Evolutionary conservation across 768 basidiomycete species (phyloP).

Genomic region (Amanita brunnescens): DNA sequence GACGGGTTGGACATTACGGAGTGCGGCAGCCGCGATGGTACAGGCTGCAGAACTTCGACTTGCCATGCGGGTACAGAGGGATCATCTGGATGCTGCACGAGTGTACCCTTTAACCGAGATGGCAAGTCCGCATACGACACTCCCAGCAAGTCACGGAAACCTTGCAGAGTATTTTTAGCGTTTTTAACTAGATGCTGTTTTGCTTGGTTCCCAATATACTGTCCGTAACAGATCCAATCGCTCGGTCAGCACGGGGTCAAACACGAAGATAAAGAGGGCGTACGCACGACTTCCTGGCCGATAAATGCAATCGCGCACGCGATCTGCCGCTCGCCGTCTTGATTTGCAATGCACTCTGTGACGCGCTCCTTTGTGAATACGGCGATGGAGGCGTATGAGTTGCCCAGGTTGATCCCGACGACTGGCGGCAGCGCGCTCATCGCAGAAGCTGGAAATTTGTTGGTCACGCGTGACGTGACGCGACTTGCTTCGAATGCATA

Average conservation of each 20-base stretch:
- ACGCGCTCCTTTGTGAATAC: slow-evolving; percentile 92
- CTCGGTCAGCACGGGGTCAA: slow-evolving; percentile 3
- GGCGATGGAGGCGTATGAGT: slow-evolving; percentile 91
- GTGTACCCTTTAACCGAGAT: not conserved
- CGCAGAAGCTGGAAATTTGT: not conserved
- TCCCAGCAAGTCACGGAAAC: slow-evolving; percentile 88
- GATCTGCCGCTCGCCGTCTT: slow-evolving; percentile 98
- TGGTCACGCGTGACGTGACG: not conserved
- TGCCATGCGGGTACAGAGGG: slow-evolving; percentile 76
- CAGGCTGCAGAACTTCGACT: slow-evolving; percentile 71
- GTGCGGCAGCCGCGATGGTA: slow-evolving; percentile 57
- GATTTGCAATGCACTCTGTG: slow-evolving; percentile 94
- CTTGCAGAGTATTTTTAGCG: slow-evolving; percentile 86
- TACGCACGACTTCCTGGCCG: slow-evolving; percentile 81
- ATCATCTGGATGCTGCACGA: slow-evolving; percentile 49
- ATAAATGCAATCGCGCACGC: slow-evolving; percentile 88
- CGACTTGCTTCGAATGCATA: too few relatives aligned
- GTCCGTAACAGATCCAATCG: slow-evolving; percentile 10
- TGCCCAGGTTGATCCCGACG: slow-evolving; percentile 94
- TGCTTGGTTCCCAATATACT: slow-evolving; percentile 97
- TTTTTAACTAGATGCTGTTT: slow-evolving; percentile 95
- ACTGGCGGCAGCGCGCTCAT: slow-evolving; percentile 40
- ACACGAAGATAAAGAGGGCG: not conserved
- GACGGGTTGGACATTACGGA: slow-evolving; percentile 37
- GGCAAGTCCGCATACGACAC: slow-evolving; percentile 54